Evolutionary conservation across 1,284 basidiomycete genomes (phyloP).

Genomic region (Takashimella koratensis): DNA sequence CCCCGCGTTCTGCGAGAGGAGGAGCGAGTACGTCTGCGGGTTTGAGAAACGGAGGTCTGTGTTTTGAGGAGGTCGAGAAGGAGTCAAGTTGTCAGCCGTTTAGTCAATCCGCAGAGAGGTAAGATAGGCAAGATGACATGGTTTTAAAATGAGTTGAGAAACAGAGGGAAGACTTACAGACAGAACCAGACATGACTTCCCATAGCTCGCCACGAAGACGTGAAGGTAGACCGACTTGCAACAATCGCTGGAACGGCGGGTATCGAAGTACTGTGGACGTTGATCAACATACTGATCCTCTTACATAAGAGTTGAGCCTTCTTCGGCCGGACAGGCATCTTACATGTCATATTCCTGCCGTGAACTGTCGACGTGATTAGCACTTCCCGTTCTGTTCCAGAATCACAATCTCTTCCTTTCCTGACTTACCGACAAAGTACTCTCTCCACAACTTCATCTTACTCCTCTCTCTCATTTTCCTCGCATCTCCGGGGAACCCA

Average conservation of each 20-base stretch:
- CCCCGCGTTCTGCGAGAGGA: slow-evolving; percentile 76
- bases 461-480: slow-evolving; percentile 92
- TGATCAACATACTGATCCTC: no score
- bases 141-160: no score
- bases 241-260: slow-evolving; percentile 90
- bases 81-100: no score
- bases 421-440: slow-evolving; percentile 74
- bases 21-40: slow-evolving; percentile 75
- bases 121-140: no score
- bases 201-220: slow-evolving; percentile 94
- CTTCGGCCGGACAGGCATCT: no score
- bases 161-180: slow-evolving; percentile 53
- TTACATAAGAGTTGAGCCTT: no score
- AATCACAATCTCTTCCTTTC: no score
- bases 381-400: neutral
- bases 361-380: slow-evolving; percentile 29
- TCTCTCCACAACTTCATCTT: slow-evolving; percentile 96
- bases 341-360: slow-evolving; percentile 47
- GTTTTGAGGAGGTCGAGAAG: neutral
- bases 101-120: neutral
- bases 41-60: slow-evolving; percentile 75
- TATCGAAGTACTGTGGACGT: slow-evolving; percentile 94
- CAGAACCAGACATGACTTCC: slow-evolving; percentile 93
- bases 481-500: slow-evolving; percentile 90
- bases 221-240: slow-evolving; percentile 96